Conservation (phyloP, 1,284 basidiomycete species). For the Somion occarium region DNA sequence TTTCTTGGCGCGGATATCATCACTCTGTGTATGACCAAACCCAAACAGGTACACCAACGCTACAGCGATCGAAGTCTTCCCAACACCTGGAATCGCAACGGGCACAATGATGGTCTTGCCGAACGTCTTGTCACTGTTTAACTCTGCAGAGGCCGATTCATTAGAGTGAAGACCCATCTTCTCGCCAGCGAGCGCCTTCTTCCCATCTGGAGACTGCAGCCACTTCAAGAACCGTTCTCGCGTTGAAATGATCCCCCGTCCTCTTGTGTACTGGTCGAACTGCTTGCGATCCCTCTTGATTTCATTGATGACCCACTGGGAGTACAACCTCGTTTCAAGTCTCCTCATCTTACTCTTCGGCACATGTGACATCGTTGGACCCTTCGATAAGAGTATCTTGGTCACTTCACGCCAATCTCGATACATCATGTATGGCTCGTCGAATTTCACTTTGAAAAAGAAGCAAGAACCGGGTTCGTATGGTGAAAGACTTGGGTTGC, state of each 20-base stretch:
- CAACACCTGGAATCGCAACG: conserved; percentile 89
- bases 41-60: conserved; percentile 77
- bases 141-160: conserved; percentile 15
- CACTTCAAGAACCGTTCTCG: conserved; percentile 79
- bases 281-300: conserved; percentile 56
- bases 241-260: conserved; percentile 81
- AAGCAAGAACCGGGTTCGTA: conserved; percentile 81
- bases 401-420: conserved; percentile 97
- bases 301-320: conserved; percentile 67
- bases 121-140: conserved; percentile 31
- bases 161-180: conserved; percentile 15
- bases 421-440: conserved; percentile 98
- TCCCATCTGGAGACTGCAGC: conserved; percentile 47
- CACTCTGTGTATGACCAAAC: conserved; percentile 89
- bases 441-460: conserved; percentile 99
- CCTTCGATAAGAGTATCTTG: conserved; percentile 59
- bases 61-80: conserved; percentile 85
- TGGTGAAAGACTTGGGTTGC: conserved; percentile 43
- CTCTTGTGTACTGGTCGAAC: conserved; percentile 67
- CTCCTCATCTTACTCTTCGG: conserved; percentile 61
- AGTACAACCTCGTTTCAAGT: conserved; percentile 62
- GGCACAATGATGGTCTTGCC: conserved; percentile 87
- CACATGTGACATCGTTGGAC: conserved; percentile 31
- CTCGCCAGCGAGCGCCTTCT: conserved; percentile 31
- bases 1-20: conserved; percentile 84